Evolutionary conservation across 2,329 filamentous ascomycete genomes (phyloP).

Genomic region (Ambrosiella xylebori): DNA sequence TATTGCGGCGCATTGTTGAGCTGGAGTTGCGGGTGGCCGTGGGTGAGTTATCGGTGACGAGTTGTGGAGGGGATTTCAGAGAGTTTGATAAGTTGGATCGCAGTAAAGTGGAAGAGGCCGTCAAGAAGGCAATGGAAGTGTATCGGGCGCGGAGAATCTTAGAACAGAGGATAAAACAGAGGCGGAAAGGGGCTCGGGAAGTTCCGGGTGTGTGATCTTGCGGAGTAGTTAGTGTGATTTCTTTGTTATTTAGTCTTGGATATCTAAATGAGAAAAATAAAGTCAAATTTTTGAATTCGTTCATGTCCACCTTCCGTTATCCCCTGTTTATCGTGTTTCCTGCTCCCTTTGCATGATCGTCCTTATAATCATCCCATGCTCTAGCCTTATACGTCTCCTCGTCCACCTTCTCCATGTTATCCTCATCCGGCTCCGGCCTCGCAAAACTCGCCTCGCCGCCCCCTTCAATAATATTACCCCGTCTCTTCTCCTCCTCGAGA

Average conservation of each 20-base stretch:
- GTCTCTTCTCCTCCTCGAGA: conserved; percentile 69
- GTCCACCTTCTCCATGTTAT: conserved; percentile 75
- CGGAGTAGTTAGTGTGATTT: background rate
- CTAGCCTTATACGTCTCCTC: conserved; percentile 83
- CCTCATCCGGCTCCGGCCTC: conserved; percentile 64
- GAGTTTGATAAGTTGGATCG: background rate
- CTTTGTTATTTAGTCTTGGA: background rate
- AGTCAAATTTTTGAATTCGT: too few species aligned
- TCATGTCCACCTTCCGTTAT: conserved; percentile 15
- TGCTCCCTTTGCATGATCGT: conserved; percentile 70
- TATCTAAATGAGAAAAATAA: background rate
- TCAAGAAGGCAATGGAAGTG: background rate
- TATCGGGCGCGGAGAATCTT: background rate
- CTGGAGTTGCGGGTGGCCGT: conserved; percentile 3
- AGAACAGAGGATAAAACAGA: background rate
- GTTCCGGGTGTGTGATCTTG: background rate
- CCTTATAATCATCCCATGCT: conserved; percentile 86
- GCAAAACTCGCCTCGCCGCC: conserved; percentile 60
- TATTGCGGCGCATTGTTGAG: background rate
- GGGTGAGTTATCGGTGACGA: background rate
- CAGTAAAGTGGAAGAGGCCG: background rate
- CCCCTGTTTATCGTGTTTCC: conserved; percentile 75
- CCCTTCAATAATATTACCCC: conserved; percentile 81
- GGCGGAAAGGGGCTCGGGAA: background rate
- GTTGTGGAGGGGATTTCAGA: background rate